Evolutionary conservation across 2,329 filamentous ascomycete genomes (phyloP), one percentile per base, ranked within the genome.

Genomic region (Colletotrichum sp.): DNA sequence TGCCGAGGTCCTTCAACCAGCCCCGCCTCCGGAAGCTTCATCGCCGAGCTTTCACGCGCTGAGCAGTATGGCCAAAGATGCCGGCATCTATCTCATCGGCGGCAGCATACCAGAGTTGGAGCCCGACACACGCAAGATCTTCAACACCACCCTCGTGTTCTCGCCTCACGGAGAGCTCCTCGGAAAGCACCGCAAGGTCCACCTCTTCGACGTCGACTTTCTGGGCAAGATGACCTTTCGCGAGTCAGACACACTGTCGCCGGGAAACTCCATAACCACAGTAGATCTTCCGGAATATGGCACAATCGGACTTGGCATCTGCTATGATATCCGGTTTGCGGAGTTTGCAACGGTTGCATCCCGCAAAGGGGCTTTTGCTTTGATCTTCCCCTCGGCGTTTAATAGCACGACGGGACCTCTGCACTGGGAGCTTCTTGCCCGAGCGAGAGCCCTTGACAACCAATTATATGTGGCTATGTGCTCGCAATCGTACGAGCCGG

Each of bases 151-250:
- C 24, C 88, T 99, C 62, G 92, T 94, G 6, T 99, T 99, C 85
- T 91, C 89, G 0, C 96, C 96, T 0, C 86, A 89, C 7, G 97
- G 97, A 8, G 84, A 89, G 18, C 89, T 98, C 63, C 89, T 99
- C n/a, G 95, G 92, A 7, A 95, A 93, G 3, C 96, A 99, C 84
- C 92, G 97, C 80, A 99, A 99, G 87, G 93, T 97, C 52, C 96
- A 99, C 85, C 90, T 99, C 60, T 99, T 99, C 85, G 97, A 99
- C 86, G 99, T 99, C 80, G 94, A 98, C 84, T 99, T 99, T 78
- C 97, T 97, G 1, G 96, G 96, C 77, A 96, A 96, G 87, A 98
- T 99, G 84, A 93, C 87, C 15, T 99, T 99, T 87, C 92, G 91
- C 78, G 97, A 99, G 86, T 96, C 93, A 66, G 96, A 98, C 77